Evolutionary conservation across 805 yeast species (phyloP).

Genomic region (Torulaspora indica): DNA sequence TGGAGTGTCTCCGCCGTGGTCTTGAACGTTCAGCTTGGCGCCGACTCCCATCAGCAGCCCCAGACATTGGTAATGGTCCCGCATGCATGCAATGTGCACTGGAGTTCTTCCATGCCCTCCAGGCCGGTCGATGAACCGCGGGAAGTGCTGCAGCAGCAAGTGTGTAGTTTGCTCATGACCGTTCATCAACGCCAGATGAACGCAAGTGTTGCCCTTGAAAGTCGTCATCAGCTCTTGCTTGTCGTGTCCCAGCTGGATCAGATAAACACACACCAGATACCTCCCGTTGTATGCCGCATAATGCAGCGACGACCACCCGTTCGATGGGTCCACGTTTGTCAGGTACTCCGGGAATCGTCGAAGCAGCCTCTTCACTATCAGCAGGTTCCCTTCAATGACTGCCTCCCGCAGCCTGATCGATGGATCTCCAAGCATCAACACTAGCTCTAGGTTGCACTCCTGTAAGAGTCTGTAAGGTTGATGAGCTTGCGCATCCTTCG

Average conservation of each 20-base stretch:
- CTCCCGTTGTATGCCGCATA: constrained; percentile 74
- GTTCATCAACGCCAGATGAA: constrained; percentile 62
- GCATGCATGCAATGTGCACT: constrained; percentile 60
- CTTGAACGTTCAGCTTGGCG: constrained; percentile 69
- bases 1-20: constrained; percentile 74
- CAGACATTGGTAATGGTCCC: constrained; percentile 59
- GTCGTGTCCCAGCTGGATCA: constrained; percentile 56
- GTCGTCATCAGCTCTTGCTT: constrained; percentile 46
- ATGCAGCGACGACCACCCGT: constrained; percentile 83
- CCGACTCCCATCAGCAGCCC: constrained; percentile 65
- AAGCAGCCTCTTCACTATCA: constrained; percentile 61
- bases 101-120: constrained; percentile 53
- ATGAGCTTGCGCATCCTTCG: constrained; percentile 6
- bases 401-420: constrained; percentile 63
- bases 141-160: constrained; percentile 61
- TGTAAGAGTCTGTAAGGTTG: neutral
- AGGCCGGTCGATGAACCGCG: constrained; percentile 47
- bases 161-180: constrained; percentile 72
- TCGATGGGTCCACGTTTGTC: constrained; percentile 59
- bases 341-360: constrained; percentile 63
- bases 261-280: constrained; percentile 57
- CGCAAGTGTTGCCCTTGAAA: constrained; percentile 56
- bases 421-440: constrained; percentile 46
- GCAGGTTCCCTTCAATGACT: constrained; percentile 54
- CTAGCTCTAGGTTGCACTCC: neutral